These are phyloP conservation scores for Backusella circina DNA, from an alignment of 192 early-diverging fungal species.

Conservation along the genomic window DNA sequence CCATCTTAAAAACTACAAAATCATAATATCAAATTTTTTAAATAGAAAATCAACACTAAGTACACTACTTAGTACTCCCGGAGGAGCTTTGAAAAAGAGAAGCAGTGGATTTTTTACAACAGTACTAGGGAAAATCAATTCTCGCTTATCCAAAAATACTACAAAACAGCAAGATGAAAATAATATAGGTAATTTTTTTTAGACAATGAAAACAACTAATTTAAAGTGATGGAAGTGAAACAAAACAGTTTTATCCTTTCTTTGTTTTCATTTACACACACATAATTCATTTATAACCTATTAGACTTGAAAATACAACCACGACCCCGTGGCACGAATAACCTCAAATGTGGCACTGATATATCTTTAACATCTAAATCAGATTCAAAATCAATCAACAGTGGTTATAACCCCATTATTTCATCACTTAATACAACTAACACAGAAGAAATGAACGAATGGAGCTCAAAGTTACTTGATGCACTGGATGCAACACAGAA, in stretches of 20 bases:
- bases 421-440: neutral
- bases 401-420: neutral
- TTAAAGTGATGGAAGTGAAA: neutral
- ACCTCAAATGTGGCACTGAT: neutral
- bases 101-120: neutral
- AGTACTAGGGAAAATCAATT: neutral
- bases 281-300: neutral
- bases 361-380: neutral
- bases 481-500: slow-evolving; percentile 11
- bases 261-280: neutral
- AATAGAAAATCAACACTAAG: neutral
- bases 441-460: neutral
- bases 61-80: neutral
- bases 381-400: neutral
- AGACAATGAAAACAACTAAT: neutral
- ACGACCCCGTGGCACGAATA: neutral
- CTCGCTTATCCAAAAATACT: neutral
- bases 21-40: neutral
- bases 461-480: neutral
- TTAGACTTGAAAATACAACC: neutral
- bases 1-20: neutral
- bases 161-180: neutral
- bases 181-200: neutral
- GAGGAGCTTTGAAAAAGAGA: neutral
- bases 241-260: neutral